phyloP scores from a whole-genome alignment of 345 rosid species.

The Corchorus capsularis region DNA sequence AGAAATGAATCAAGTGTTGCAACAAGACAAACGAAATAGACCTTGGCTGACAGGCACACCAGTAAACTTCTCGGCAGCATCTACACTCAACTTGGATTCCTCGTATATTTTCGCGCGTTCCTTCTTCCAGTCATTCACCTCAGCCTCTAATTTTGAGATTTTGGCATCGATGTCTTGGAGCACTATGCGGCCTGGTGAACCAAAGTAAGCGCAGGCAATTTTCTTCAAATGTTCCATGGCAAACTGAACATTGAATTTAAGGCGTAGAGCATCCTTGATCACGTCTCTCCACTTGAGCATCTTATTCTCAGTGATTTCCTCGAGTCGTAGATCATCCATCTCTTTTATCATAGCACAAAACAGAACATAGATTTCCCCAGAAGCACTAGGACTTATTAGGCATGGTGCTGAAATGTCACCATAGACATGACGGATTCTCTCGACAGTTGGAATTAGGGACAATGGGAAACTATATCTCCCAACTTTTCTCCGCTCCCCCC shows the following conservation, averaged over 20 bases:
- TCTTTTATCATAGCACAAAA: constrained; percentile 12
- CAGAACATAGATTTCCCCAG: not conserved
- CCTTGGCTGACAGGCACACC: not conserved
- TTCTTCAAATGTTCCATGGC: constrained; percentile 22
- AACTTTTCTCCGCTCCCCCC: not conserved
- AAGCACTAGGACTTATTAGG: not conserved
- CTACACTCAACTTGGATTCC: not conserved
- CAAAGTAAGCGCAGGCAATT: constrained; percentile 19
- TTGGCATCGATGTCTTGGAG: not conserved
- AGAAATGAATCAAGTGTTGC: not conserved
- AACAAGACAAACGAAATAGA: not conserved
- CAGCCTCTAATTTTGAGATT: constrained; percentile 1
- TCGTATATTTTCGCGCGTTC: not conserved
- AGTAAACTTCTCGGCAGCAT: not conserved
- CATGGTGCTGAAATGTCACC: constrained; percentile 5
- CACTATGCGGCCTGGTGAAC: not conserved
- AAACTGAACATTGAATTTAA: not conserved
- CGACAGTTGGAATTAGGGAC: not conserved
- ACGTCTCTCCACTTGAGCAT: constrained; percentile 6
- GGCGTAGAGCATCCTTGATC: constrained; percentile 17
- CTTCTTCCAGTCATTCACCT: not conserved
- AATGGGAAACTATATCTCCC: not conserved
- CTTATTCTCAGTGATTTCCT: not conserved
- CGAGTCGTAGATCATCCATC: not conserved
- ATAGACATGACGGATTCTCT: not conserved